phyloP scores from a whole-genome alignment of 2,329 filamentous ascomycete species.

The Aspergillus pseudoviridinutans region DNA sequence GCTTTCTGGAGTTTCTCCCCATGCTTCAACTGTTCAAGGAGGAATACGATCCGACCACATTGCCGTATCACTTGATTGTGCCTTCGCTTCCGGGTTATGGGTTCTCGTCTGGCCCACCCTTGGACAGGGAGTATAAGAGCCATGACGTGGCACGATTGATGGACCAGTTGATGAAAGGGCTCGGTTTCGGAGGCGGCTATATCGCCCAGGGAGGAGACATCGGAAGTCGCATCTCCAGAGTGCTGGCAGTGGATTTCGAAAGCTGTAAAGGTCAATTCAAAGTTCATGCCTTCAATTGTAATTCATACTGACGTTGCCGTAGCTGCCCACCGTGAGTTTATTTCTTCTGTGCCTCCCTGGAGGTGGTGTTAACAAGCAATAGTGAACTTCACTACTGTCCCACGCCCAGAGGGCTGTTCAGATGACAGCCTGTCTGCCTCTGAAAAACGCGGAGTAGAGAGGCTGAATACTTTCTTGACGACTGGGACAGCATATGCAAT shows the following conservation, averaged over 20 bases:
- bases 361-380: conserved; percentile 5
- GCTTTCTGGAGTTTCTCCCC: conserved; percentile 31
- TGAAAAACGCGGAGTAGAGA: conserved; percentile 30
- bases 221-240: conserved; percentile 22
- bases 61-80: conserved; percentile 30
- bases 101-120: conserved; percentile 27
- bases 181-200: conserved; percentile 29
- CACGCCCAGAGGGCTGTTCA: conserved; percentile 19
- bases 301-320: not conserved
- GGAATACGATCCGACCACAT: conserved; percentile 21
- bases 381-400: conserved; percentile 29
- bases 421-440: conserved; percentile 16
- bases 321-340: conserved; percentile 27
- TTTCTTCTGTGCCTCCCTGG: not conserved
- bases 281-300: not conserved
- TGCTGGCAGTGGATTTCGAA: conserved; percentile 22
- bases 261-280: conserved; percentile 26
- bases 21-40: conserved; percentile 24
- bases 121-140: conserved; percentile 22
- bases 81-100: conserved; percentile 29
- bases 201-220: conserved; percentile 31
- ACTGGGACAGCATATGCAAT: conserved; percentile 22
- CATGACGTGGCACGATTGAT: conserved; percentile 24
- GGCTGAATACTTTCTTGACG: conserved; percentile 14
- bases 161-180: conserved; percentile 25